phyloP scores from a whole-genome alignment of 2,329 filamentous ascomycete species.

The Colletotrichum gigasporum region DNA sequence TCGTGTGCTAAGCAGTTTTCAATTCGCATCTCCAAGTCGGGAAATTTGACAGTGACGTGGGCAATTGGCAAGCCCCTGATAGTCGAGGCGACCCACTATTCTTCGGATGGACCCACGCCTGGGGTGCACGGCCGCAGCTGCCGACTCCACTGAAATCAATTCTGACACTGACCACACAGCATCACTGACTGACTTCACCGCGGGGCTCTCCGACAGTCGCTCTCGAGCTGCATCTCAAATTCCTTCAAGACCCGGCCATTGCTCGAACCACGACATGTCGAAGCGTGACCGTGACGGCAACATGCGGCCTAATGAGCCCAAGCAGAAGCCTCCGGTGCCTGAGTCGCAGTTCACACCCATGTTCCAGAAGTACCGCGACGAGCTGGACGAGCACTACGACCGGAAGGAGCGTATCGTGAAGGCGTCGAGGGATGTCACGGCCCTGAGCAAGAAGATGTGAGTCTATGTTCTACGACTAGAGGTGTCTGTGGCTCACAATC shows the following conservation, averaged over 20 bases:
- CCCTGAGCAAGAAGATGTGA: conserved; percentile 96
- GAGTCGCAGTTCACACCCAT: conserved; percentile 70
- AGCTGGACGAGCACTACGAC: conserved; percentile 95
- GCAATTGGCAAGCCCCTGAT: conserved; percentile 25
- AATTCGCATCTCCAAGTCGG: conserved; percentile 1
- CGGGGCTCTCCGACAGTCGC: neutral
- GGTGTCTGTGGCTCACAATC: neutral
- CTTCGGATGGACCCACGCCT: conserved; percentile 3
- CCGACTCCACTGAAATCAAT: conserved; percentile 24
- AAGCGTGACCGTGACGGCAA: conserved; percentile 66
- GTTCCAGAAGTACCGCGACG: conserved; percentile 86
- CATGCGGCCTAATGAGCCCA: conserved; percentile 48
- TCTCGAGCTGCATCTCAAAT: neutral
- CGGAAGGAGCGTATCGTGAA: conserved; percentile 91
- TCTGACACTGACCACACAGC: conserved; percentile 17
- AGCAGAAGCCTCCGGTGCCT: conserved; percentile 42
- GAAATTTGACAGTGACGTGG: conserved; percentile 33
- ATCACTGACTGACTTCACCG: conserved; percentile 14
- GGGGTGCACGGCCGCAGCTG: neutral
- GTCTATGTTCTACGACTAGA: conserved; percentile 28
- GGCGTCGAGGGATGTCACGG: conserved; percentile 90
- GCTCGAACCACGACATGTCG: conserved; percentile 13
- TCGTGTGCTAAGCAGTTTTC: neutral
- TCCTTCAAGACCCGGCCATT: neutral
- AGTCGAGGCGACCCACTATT: neutral